Evolutionary conservation across 2,329 filamentous ascomycete species (phyloP).

Genomic region (Trichoderma lentiforme): DNA sequence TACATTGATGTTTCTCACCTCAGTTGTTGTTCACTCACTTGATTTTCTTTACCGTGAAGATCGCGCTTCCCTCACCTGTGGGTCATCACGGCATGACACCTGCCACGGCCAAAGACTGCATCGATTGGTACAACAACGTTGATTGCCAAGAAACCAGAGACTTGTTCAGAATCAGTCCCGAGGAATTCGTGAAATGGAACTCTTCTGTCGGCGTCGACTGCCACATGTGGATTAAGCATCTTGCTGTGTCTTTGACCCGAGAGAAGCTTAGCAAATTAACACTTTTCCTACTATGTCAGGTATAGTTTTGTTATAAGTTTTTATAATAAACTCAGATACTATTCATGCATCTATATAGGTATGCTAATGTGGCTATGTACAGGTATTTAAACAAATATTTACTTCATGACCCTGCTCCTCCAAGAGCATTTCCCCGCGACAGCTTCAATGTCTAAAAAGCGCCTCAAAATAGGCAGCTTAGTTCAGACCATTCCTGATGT

Average conservation of each 20-base stretch:
- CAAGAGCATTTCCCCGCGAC: background rate
- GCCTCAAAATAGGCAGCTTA: conserved; percentile 11
- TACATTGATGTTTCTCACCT: background rate
- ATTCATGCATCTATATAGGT: background rate
- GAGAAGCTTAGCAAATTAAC: too few species aligned
- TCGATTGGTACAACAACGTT: too few species aligned
- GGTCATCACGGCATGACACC: too few species aligned
- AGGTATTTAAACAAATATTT: conserved; percentile 2
- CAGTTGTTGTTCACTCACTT: background rate
- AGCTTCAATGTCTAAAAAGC: background rate
- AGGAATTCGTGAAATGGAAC: too few species aligned
- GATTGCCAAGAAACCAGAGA: too few species aligned
- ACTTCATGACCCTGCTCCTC: background rate
- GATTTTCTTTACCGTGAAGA: background rate
- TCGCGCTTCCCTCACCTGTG: too few species aligned
- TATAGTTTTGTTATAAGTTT: background rate
- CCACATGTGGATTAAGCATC: too few species aligned
- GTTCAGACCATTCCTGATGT: conserved; percentile 40
- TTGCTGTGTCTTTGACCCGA: too few species aligned
- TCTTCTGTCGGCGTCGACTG: too few species aligned
- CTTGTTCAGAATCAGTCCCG: too few species aligned
- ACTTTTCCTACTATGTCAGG: background rate
- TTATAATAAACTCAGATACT: background rate
- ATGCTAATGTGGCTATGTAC: conserved; percentile 7
- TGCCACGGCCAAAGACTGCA: too few species aligned